These are phyloP conservation scores for Debaryomyces coudertii DNA, from an alignment of 1,139 yeast species.

Conservation along the genomic window DNA sequence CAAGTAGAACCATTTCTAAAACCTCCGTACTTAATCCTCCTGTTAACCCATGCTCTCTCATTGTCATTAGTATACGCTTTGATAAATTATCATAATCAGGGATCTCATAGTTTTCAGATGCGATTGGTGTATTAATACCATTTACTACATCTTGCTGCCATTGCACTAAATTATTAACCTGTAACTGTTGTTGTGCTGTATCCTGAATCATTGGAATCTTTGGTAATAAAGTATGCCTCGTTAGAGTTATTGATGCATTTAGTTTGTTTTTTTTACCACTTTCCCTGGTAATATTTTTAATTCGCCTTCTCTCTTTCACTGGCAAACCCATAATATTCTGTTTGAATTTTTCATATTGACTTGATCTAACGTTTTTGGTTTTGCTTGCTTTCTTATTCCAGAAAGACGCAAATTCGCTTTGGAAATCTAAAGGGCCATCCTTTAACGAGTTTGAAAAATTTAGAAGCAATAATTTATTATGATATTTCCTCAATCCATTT, in stretches of 20 bases:
- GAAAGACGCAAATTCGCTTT: slow-evolving; percentile 58
- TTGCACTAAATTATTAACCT: slow-evolving; percentile 62
- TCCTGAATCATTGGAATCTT: slow-evolving; percentile 81
- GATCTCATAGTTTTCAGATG: slow-evolving; percentile 76
- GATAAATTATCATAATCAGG: slow-evolving; percentile 79
- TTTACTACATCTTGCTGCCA: slow-evolving; percentile 95
- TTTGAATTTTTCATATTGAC: slow-evolving; percentile 79
- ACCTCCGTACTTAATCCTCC: slow-evolving; percentile 76
- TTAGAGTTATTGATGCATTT: slow-evolving; percentile 75
- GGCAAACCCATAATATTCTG: slow-evolving; percentile 88
- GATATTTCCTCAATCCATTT: slow-evolving; percentile 54
- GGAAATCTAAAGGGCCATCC: slow-evolving; percentile 56
- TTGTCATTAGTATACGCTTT: slow-evolving; percentile 75
- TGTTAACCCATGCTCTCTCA: slow-evolving; percentile 89
- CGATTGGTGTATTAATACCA: slow-evolving; percentile 83
- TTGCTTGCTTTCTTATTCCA: slow-evolving; percentile 51
- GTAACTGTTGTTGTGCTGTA: slow-evolving; percentile 52
- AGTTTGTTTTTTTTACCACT: slow-evolving; percentile 77
- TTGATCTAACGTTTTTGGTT: slow-evolving; percentile 51
- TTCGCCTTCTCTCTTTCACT: slow-evolving; percentile 79
- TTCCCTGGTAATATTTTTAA: slow-evolving; percentile 81
- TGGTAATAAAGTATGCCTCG: slow-evolving; percentile 84
- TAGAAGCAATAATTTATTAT: slow-evolving; percentile 79
- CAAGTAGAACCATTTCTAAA: slow-evolving; percentile 75
- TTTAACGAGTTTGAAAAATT: slow-evolving; percentile 83